These are phyloP conservation scores for Phylloporus arenicola DNA, from an alignment of 768 basidiomycete species.

Conservation along the genomic window DNA sequence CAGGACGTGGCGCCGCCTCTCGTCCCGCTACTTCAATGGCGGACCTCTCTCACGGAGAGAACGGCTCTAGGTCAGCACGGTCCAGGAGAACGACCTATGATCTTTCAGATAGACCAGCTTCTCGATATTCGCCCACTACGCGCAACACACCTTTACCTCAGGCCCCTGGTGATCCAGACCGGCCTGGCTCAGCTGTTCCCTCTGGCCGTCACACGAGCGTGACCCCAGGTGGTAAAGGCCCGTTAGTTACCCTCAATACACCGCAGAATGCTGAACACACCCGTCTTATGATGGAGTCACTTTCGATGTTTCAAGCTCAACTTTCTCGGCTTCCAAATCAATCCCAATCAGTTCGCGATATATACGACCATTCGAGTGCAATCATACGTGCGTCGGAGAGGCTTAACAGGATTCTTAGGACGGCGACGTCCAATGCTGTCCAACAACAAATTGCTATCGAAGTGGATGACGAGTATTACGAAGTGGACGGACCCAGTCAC, in stretches of 20 bases:
- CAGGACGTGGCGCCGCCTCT: slow-evolving; percentile 13
- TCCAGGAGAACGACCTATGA: slow-evolving; percentile 23
- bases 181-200: slow-evolving; percentile 6
- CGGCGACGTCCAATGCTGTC: slow-evolving; percentile 52
- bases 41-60: slow-evolving; percentile 34
- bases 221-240: slow-evolving; percentile 17
- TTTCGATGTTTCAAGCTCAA: slow-evolving; percentile 65
- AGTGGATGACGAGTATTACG: slow-evolving; percentile 44
- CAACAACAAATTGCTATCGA: slow-evolving; percentile 75
- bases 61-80: slow-evolving; percentile 12
- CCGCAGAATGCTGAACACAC: slow-evolving; percentile 51
- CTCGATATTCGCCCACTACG: slow-evolving; percentile 13
- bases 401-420: slow-evolving; percentile 56
- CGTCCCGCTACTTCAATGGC: slow-evolving; percentile 57
- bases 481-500: slow-evolving; percentile 28
- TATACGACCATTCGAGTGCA: slow-evolving; percentile 55
- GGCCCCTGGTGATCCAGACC: slow-evolving; percentile 14
- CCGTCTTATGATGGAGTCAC: slow-evolving; percentile 62
- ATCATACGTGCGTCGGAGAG: slow-evolving; percentile 63
- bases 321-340: slow-evolving; percentile 50
- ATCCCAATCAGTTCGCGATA: slow-evolving; percentile 44
- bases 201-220: slow-evolving; percentile 12
- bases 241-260: slow-evolving; percentile 6
- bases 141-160: slow-evolving; percentile 12
- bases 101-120: slow-evolving; percentile 19